phyloP scores from a whole-genome alignment of 169 alveolate genomes.

The Theileria parva region DNA sequence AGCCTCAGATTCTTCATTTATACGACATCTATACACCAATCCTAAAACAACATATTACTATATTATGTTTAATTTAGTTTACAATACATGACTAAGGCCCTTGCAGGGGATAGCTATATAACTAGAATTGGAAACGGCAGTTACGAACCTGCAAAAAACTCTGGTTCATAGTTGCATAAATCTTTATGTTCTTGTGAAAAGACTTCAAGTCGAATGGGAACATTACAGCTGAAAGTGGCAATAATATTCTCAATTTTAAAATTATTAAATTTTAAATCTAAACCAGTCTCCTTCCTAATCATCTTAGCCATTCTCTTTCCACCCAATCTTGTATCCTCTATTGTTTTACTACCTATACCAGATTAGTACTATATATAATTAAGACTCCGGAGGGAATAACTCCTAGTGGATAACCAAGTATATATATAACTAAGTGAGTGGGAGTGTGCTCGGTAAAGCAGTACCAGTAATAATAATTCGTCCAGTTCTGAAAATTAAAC shows the following conservation, averaged over 20 bases:
- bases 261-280: conserved; percentile 82
- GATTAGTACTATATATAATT: too few relatives aligned
- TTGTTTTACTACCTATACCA: conserved; percentile 83
- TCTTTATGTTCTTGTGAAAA: conserved; percentile 89
- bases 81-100: background rate
- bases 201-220: conserved; percentile 95
- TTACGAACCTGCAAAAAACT: conserved; percentile 98
- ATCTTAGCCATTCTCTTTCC: conserved; percentile 94
- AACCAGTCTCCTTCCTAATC: conserved; percentile 88
- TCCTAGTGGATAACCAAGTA: too few relatives aligned
- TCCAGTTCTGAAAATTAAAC: conserved; percentile 92
- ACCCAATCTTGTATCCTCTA: conserved; percentile 88
- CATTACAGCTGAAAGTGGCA: conserved; percentile 95
- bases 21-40: conserved; percentile 69
- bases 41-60: conserved; percentile 32
- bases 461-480: conserved; percentile 95
- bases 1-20: conserved; percentile 83
- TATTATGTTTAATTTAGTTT: background rate
- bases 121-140: too few relatives aligned
- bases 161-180: conserved; percentile 96
- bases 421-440: background rate
- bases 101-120: background rate
- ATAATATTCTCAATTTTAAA: conserved; percentile 96
- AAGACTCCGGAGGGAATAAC: background rate
- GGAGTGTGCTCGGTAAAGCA: background rate